Evolutionary conservation across 805 yeast species (phyloP), one percentile per base, ranked within the genome.

Genomic region (Schwanniomyces occidentalis): DNA sequence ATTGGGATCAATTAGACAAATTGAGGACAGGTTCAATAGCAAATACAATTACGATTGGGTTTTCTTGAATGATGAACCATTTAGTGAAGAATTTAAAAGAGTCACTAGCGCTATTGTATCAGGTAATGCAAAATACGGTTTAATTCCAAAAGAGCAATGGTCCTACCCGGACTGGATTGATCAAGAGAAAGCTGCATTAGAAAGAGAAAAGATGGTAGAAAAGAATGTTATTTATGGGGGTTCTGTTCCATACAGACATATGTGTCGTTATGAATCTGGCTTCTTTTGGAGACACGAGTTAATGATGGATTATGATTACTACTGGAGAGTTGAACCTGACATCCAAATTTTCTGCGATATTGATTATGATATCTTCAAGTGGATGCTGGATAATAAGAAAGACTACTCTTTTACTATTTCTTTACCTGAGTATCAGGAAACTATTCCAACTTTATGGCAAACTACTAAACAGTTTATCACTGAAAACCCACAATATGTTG

Each of bases 291-390:
- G 81, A 62, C 95, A 87, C 54, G 81, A 80, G 25, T 54, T 83
- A 40, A 56, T 87, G 75, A 66, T 65, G 39, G 80, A 84, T n/a
- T 87, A 79, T 59, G 87, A 83, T 41, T 87, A 81, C 72, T 87
- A 88, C 71, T 87, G 96, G 96, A 78, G 96, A 63, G 93, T 87
- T 37, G 96, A 87, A 63, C 95, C 95, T 15, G 85, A 80, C 57
- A 73, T 84, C 56, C 75, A 76, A 61, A 74, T 86, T 49, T 81
- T 68, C 63, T 88, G 95, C 71, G 95, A 88, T 59, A 69, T 88
- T 41, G 78, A 80, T 52, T 82, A 80, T 60, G 98, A 90, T 57
- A 90, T 96, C 9, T 90, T 90, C 66, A 73, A 76, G 50, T 73
- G 82, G 45, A 74, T 90, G 83, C 72, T 86, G 45, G 79, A 78